These are phyloP conservation scores for Penicillium polonicum DNA, from an alignment of 2,329 filamentous ascomycete species.

Conservation along the genomic window DNA sequence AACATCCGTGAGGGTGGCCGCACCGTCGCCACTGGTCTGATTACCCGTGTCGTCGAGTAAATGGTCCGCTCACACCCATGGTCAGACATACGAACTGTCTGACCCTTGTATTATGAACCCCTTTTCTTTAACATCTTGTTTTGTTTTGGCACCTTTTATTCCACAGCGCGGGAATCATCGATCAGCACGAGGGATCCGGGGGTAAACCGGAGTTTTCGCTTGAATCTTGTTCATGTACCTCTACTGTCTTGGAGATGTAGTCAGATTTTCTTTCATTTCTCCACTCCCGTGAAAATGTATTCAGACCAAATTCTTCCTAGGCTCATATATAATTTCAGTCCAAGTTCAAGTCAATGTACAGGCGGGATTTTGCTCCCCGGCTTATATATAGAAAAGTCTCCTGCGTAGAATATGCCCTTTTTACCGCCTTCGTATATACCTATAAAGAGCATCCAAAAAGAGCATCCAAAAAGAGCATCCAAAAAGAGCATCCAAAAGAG, in stretches of 20 bases:
- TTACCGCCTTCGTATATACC: too few species aligned
- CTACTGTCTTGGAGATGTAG: slow-evolving; percentile 35
- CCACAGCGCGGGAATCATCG: slow-evolving; percentile 39
- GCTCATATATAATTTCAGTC: slow-evolving; percentile 11
- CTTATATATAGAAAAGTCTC: too few species aligned
- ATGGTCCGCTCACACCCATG: slow-evolving; percentile 11
- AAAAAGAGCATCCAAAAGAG: too few species aligned
- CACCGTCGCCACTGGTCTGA: slow-evolving; percentile 79
- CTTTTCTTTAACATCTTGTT: slow-evolving; percentile 29
- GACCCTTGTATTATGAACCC: slow-evolving; percentile 36
- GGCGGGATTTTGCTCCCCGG: background rate
- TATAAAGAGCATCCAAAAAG: too few species aligned
- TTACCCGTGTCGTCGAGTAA: slow-evolving; percentile 66
- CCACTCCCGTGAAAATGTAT: slow-evolving; percentile 32
- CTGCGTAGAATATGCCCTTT: too few species aligned
- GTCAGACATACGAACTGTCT: slow-evolving; percentile 15
- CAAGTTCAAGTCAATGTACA: background rate
- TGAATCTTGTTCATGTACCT: slow-evolving; percentile 38
- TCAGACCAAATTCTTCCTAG: slow-evolving; percentile 13
- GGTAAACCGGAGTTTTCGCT: slow-evolving; percentile 35
- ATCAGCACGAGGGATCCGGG: slow-evolving; percentile 31
- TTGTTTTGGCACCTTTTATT: slow-evolving; percentile 29
- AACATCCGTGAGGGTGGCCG: slow-evolving; percentile 97
- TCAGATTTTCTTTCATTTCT: slow-evolving; percentile 25
- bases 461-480: too few species aligned